Percentiles rank a stretch among this genome's conserved stretches.
Conservation (phyloP, 495 filamentous ascomycete species). For the Penicillium argentinense region DNA sequence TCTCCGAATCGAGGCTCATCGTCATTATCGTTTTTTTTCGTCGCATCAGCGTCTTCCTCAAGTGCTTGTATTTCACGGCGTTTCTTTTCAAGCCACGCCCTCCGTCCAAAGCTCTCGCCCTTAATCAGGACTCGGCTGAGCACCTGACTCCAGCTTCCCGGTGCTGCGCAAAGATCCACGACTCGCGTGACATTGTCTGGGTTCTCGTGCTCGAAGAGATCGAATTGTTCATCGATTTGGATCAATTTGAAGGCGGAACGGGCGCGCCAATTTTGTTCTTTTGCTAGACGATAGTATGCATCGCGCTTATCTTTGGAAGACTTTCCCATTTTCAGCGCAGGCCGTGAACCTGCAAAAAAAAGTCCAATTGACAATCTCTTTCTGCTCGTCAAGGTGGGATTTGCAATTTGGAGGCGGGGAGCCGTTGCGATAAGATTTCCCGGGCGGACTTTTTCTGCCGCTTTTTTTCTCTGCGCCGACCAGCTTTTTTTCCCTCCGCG, state of each 20-base stretch:
- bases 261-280: slow-evolving; percentile 97
- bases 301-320: slow-evolving; percentile 99
- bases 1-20: slow-evolving; percentile 25
- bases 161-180: slow-evolving; percentile 93
- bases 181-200: slow-evolving; percentile 77
- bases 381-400: slow-evolving; percentile 18
- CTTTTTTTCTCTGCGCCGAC: slow-evolving; percentile 33
- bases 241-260: slow-evolving; percentile 95
- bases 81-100: slow-evolving; percentile 82
- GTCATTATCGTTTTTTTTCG: slow-evolving; percentile 22
- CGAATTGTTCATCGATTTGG: slow-evolving; percentile 95
- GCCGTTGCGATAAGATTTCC: slow-evolving; percentile 36
- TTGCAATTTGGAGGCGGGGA: slow-evolving; percentile 28
- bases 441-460: slow-evolving; percentile 42
- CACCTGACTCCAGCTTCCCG: slow-evolving; percentile 95
- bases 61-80: slow-evolving; percentile 49
- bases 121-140: slow-evolving; percentile 90
- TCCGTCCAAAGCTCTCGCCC: slow-evolving; percentile 81
- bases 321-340: slow-evolving; percentile 72
- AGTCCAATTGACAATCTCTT: not conserved
- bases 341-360: not conserved
- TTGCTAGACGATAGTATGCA: slow-evolving; percentile 94
- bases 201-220: slow-evolving; percentile 70
- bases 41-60: slow-evolving; percentile 30
- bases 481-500: slow-evolving; percentile 7